A percentile compares a stretch with the other conserved stretches of the same genome.
Conservation (phyloP, 352 stramenopile species). For the Phytophthora cactorum region DNA sequence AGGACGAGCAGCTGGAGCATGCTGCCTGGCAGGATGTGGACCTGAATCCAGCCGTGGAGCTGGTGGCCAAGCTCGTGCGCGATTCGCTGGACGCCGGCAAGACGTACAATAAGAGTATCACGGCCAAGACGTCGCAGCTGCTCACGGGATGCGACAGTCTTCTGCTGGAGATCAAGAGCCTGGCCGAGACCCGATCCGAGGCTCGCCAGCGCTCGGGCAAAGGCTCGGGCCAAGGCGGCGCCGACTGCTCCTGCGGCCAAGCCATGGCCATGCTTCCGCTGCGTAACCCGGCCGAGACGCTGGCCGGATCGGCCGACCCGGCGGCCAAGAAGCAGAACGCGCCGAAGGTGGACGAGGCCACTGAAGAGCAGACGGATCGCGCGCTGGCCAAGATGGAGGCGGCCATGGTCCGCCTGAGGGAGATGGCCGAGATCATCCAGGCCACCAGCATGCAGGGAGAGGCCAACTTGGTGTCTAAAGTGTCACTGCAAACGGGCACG, state of each 20-base stretch:
- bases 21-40: constrained; percentile 83
- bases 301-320: constrained; percentile 17
- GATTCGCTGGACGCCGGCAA: constrained; percentile 80
- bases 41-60: constrained; percentile 80
- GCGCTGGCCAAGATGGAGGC: constrained; percentile 79
- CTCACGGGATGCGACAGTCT: constrained; percentile 79
- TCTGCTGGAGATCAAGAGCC: constrained; percentile 77
- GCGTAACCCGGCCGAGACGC: constrained; percentile 19
- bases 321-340: constrained; percentile 11
- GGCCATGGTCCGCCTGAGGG: constrained; percentile 67
- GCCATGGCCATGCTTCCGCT: constrained; percentile 72
- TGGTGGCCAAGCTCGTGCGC: constrained; percentile 66
- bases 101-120: constrained; percentile 89
- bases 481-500: constrained; percentile 61
- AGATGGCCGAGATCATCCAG: constrained; percentile 84
- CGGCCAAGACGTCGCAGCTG: constrained; percentile 80
- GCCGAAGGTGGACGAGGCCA: constrained; percentile 54
- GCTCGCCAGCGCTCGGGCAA: constrained; percentile 53
- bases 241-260: constrained; percentile 62
- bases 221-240: constrained; percentile 33
- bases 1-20: constrained; percentile 83
- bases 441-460: constrained; percentile 87
- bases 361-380: constrained; percentile 83
- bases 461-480: constrained; percentile 79
- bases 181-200: constrained; percentile 61